Conservation (phyloP, 2,329 filamentous ascomycete genomes). For the Coniochaeta pulveracea region DNA sequence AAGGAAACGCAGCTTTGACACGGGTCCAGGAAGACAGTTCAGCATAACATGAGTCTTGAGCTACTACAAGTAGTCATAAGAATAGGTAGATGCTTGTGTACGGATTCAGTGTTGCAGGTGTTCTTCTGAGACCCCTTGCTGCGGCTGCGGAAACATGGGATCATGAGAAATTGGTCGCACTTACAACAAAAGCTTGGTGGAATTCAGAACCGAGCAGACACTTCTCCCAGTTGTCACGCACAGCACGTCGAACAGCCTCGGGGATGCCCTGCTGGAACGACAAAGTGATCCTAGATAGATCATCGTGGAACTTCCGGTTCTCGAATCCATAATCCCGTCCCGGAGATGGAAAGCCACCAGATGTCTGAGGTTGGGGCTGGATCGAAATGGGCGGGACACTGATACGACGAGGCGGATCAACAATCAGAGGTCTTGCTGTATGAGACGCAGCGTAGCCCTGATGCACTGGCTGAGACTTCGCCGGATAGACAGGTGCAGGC, state of each 20-base stretch:
- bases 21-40: too few species aligned
- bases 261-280: constrained; percentile 28
- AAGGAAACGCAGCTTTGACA: too few species aligned
- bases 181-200: constrained; percentile 40
- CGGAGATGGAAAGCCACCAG: constrained; percentile 23
- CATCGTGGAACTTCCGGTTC: constrained; percentile 25
- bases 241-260: constrained; percentile 32
- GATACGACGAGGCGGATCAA: constrained; percentile 15
- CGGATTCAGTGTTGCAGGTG: too few species aligned
- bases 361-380: not conserved
- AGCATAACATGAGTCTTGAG: too few species aligned
- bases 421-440: constrained; percentile 13
- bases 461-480: not conserved
- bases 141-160: too few species aligned
- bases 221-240: constrained; percentile 40
- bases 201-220: constrained; percentile 38
- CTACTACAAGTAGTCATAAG: too few species aligned
- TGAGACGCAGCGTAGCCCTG: not conserved
- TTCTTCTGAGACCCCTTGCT: too few species aligned
- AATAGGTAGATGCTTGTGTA: too few species aligned
- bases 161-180: constrained; percentile 15
- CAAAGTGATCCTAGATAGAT: constrained; percentile 24
- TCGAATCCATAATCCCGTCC: constrained; percentile 14
- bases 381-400: not conserved
- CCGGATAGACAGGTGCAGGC: too few species aligned